Conservation (phyloP, 1,284 basidiomycete species). For the Leccinum pachyderme region DNA sequence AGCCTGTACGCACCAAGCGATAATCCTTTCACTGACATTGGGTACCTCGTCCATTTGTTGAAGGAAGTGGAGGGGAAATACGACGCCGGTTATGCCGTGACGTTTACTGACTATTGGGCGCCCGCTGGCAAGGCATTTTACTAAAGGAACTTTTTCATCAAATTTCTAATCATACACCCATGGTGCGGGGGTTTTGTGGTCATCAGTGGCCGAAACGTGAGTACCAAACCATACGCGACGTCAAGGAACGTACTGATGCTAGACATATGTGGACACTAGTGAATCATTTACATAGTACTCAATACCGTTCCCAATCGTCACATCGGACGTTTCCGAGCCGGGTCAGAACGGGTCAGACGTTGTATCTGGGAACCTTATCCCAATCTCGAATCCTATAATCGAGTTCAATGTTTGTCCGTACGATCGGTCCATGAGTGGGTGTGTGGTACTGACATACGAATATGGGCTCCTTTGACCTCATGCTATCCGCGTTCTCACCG, state of each 20-base stretch:
- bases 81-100: constrained; percentile 32
- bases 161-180: constrained; percentile 34
- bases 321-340: constrained; percentile 28
- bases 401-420: constrained; percentile 47
- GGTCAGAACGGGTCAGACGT: constrained; percentile 27
- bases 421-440: neutral
- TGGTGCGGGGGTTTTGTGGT: constrained; percentile 38
- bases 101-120: constrained; percentile 35
- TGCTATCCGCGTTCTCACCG: constrained; percentile 43
- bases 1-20: constrained; percentile 24
- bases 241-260: constrained; percentile 1
- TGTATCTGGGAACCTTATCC: constrained; percentile 23
- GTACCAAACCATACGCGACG: constrained; percentile 4
- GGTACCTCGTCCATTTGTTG: constrained; percentile 25
- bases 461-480: constrained; percentile 46
- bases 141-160: constrained; percentile 36
- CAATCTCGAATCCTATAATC: constrained; percentile 41
- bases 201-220: constrained; percentile 34
- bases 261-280: constrained; percentile 11
- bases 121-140: constrained; percentile 39
- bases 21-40: constrained; percentile 9
- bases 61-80: constrained; percentile 36
- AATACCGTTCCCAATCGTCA: constrained; percentile 41
- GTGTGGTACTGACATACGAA: constrained; percentile 19
- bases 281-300: constrained; percentile 32